Evolutionary conservation across 2,329 filamentous ascomycete species (phyloP).

Genomic region (Metarhizium guizhouense): DNA sequence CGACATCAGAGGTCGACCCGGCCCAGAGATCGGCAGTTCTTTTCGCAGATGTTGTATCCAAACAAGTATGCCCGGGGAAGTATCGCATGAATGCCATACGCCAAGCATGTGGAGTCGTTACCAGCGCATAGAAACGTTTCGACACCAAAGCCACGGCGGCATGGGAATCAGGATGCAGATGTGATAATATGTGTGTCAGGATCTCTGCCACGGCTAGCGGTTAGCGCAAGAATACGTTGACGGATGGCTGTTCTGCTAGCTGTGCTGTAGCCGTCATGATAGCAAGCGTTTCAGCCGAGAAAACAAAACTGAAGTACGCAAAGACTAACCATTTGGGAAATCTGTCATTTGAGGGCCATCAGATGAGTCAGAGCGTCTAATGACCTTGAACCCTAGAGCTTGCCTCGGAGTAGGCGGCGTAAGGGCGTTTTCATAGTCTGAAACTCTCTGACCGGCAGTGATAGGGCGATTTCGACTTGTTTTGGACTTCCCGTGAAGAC

Average conservation of each 20-base stretch:
- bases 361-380: conserved; percentile 34
- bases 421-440: conserved; percentile 53
- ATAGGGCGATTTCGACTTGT: conserved; percentile 19
- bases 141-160: conserved; percentile 78
- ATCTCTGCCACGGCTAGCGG: conserved; percentile 54
- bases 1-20: conserved; percentile 38
- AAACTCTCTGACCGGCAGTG: conserved; percentile 43
- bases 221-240: conserved; percentile 10
- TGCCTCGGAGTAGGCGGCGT: conserved; percentile 37
- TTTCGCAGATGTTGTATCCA: conserved; percentile 21
- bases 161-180: conserved; percentile 78
- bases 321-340: conserved; percentile 71
- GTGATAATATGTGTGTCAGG: conserved; percentile 81
- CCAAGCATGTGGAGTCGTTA: conserved; percentile 91
- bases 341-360: conserved; percentile 37
- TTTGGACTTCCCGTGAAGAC: conserved; percentile 19
- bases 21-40: conserved; percentile 30
- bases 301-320: background rate
- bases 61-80: conserved; percentile 63
- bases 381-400: conserved; percentile 45
- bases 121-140: conserved; percentile 73
- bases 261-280: background rate
- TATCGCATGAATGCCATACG: conserved; percentile 83
- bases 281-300: background rate
- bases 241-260: background rate